Evolutionary conservation across 2,329 filamentous ascomycete species (phyloP), one percentile per base, ranked within the genome.

Genomic region (Epichloe glyceriae): DNA sequence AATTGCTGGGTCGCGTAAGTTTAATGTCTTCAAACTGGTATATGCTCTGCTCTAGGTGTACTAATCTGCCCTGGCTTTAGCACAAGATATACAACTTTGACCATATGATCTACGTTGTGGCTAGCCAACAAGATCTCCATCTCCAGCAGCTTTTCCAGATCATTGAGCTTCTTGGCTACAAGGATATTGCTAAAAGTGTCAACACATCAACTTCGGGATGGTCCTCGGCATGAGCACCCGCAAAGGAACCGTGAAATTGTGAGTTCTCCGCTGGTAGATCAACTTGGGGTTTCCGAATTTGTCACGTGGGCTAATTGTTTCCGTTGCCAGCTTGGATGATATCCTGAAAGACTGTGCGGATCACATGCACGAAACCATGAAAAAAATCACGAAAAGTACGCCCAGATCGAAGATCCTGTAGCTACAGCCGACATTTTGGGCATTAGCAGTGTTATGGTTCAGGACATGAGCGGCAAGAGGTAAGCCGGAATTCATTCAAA

Each of bases 341-440:
- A 58, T 58, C 15, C 52, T 58, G 35, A 56, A 64, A 15, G 86
- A 90, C 59, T 88, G 94, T 7, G 83, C 81, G 61, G 91, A 96
- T 50, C 88, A 90, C 70, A 98, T 98, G 93, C 91, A 97, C 74
- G 88, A 95, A 54, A 88, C 94, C 48, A 98, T 98, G 93, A 81
- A 74, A 68, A 85, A 85, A 97, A 97, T 67, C 77, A 86, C 60
- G 75, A 78, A 63, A 98, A 98, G 74, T 98, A 97, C 69, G 72
- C 81, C 51, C 89, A 96, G 68, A 84, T 98, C 19, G 86, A 84
- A 62, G 75, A 97, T 66, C 91, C 91, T 0, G 82, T 81, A 50
- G 78, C 80, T 50, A 86, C 83, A 10, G 89, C 93, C 54, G 93
- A 97, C 70, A 88, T 80, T 11, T 78, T 97, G 3, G 93, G 91